A percentile compares a stretch with the other conserved stretches of the same genome.
Conservation (phyloP, 1,139 yeast genomes). For the Sugiyamaella japonica region DNA sequence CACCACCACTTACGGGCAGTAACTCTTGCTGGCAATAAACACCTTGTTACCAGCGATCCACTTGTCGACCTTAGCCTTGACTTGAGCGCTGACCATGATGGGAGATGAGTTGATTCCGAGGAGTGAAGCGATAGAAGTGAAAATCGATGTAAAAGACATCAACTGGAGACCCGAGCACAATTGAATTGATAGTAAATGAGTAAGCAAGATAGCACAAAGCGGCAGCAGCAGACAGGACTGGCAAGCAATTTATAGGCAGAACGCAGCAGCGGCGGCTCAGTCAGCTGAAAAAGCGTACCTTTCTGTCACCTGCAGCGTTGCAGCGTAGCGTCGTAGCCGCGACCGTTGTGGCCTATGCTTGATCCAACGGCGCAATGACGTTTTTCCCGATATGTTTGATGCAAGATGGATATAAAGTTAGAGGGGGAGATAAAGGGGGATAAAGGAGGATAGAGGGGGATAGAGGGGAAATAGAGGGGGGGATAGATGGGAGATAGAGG, state of each 20-base stretch:
- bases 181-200: not conserved
- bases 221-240: not conserved
- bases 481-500: too few relatives aligned
- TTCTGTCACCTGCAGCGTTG: not conserved
- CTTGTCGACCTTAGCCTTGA: slow-evolving; percentile 53
- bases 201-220: not conserved
- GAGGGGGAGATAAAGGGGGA: too few relatives aligned
- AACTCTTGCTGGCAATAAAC: slow-evolving; percentile 78
- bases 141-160: slow-evolving; percentile 13
- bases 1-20: slow-evolving; percentile 27
- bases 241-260: not conserved
- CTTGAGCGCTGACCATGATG: slow-evolving; percentile 24
- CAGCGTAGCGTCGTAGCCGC: not conserved
- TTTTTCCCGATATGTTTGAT: not conserved
- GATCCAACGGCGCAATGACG: slow-evolving; percentile 6
- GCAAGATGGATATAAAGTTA: too few relatives aligned
- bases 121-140: slow-evolving; percentile 7
- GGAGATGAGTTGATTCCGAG: slow-evolving; percentile 13
- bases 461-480: too few relatives aligned
- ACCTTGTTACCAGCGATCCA: slow-evolving; percentile 67
- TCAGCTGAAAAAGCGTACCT: not conserved
- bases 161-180: not conserved
- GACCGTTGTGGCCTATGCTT: slow-evolving; percentile 9
- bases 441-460: too few relatives aligned
- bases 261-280: not conserved